These are phyloP conservation scores for Russula lepida DNA, from an alignment of 768 basidiomycete genomes.

Conservation along the genomic window DNA sequence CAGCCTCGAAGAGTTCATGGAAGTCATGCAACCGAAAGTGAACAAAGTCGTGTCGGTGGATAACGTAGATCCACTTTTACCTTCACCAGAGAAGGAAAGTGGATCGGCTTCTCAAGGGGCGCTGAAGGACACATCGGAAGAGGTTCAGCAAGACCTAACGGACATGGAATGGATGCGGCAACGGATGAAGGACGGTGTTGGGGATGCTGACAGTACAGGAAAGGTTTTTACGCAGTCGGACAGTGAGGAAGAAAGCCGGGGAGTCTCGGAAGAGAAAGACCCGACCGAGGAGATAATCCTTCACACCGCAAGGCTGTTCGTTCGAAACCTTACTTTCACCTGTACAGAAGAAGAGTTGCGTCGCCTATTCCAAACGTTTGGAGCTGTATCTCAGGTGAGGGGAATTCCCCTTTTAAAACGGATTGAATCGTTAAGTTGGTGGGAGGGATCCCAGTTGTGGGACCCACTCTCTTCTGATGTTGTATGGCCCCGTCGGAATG, in stretches of 20 bases:
- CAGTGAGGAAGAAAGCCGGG: conserved; percentile 35
- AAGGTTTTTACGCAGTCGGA: conserved; percentile 58
- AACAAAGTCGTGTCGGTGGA: conserved; percentile 59
- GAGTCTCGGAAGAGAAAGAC: conserved; percentile 11
- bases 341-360: conserved; percentile 66
- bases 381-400: conserved; percentile 69
- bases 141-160: conserved; percentile 37
- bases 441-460: neutral
- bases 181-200: conserved; percentile 44
- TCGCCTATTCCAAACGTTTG: conserved; percentile 57
- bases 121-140: conserved; percentile 13
- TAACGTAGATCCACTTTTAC: conserved; percentile 25
- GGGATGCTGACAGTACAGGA: conserved; percentile 30
- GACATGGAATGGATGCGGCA: conserved; percentile 72
- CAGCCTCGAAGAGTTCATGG: conserved; percentile 58
- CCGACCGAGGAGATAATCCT: conserved; percentile 44
- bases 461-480: conserved; percentile 33
- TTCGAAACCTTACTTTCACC: conserved; percentile 91
- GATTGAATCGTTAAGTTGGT: neutral
- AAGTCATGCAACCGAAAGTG: conserved; percentile 60
- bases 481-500: conserved; percentile 3
- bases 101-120: neutral
- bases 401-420: neutral
- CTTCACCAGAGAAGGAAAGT: conserved; percentile 22
- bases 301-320: conserved; percentile 72